Evolutionary conservation across 1,284 basidiomycete genomes (phyloP), one percentile per base, ranked within the genome.

Genomic region (Ceratobasidium sp.): DNA sequence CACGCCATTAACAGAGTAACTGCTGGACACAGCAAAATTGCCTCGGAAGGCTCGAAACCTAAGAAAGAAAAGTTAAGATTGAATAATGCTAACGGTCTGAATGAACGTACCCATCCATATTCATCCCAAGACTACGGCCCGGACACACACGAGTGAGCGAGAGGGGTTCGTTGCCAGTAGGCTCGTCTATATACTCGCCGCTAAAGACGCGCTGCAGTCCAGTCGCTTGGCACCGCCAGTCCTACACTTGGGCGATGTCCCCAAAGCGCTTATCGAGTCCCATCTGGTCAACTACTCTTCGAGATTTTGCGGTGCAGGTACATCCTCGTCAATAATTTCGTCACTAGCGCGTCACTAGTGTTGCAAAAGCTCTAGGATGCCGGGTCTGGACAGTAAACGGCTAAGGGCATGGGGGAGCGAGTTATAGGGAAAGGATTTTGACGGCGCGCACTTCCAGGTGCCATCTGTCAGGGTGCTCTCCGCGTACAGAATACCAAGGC

Each of bases 381-480:
- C 62, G 18, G 30, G 11, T n/a, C 30, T 44, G 1, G 62, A 35
- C 16, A 50, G 32, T 1, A 64, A 16, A 0, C 47, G 62, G 2
- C 62, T n/a, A 3, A 64, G 47, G 2, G 47, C 30, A 14, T 13
- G 16, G 8, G 47, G 46, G 16, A 66, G 49, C 0, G 63, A 54
- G n/a, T 52, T 66, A 35, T 66, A 66, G 16, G 63, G 63, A 8
- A 66, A 66, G 18, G 30, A 41, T 43, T 66, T 66, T 3, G 26
- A 38, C 13, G 63, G 63, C 0, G 47, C 52, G 13, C 50, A 49
- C 13, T 66, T 66, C 18, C 14, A 28, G 26, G 63, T 32, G 21
- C 38, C 59, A 23, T 62, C 46, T 1, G 59, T 18, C 18, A 62
- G n/a, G 5, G 28, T 49, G 16, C 28, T 28, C 21, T 62, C 59